Evolutionary conservation across 2,329 filamentous ascomycete genomes (phyloP).

Genomic region (Trematosphaeria pertusa): DNA sequence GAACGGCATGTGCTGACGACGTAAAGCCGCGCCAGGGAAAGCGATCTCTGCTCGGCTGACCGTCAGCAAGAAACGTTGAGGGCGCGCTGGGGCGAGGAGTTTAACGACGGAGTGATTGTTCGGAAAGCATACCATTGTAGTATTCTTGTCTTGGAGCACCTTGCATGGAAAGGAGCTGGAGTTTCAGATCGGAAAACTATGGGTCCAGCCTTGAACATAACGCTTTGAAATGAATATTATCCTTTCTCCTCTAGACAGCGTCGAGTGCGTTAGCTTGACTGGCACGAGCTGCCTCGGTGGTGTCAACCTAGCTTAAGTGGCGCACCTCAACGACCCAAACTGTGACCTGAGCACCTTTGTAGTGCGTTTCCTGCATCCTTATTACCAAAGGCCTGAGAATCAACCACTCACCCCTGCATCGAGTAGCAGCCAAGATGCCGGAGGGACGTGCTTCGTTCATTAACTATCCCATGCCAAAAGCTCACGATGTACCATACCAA

Average conservation of each 20-base stretch:
- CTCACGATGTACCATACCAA: slow-evolving; percentile 42
- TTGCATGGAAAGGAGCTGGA: slow-evolving; percentile 13
- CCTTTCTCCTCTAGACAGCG: not conserved
- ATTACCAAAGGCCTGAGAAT: too few species aligned
- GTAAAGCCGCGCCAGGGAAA: slow-evolving; percentile 13
- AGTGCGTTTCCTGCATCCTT: too few species aligned
- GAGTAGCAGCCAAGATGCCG: slow-evolving; percentile 27
- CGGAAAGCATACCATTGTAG: slow-evolving; percentile 5
- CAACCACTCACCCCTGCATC: not conserved
- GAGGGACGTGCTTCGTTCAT: slow-evolving; percentile 30
- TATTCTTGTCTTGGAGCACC: slow-evolving; percentile 1
- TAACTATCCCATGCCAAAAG: slow-evolving; percentile 45
- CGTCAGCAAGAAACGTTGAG: slow-evolving; percentile 1
- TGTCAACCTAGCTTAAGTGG: too few species aligned
- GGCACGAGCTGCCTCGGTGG: too few species aligned
- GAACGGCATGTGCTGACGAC: slow-evolving; percentile 19
- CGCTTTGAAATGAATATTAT: not conserved
- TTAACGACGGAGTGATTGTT: slow-evolving; percentile 1
- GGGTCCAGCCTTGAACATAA: not conserved
- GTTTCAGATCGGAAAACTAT: slow-evolving; percentile 5
- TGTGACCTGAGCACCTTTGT: too few species aligned
- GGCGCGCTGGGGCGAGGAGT: slow-evolving; percentile 1
- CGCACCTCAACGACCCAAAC: too few species aligned
- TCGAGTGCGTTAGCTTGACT: not conserved
- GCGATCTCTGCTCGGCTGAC: slow-evolving; percentile 15